These are phyloP conservation scores for Fusarium veterinarium DNA, from an alignment of 2,329 filamentous ascomycete genomes.

Conservation along the genomic window DNA sequence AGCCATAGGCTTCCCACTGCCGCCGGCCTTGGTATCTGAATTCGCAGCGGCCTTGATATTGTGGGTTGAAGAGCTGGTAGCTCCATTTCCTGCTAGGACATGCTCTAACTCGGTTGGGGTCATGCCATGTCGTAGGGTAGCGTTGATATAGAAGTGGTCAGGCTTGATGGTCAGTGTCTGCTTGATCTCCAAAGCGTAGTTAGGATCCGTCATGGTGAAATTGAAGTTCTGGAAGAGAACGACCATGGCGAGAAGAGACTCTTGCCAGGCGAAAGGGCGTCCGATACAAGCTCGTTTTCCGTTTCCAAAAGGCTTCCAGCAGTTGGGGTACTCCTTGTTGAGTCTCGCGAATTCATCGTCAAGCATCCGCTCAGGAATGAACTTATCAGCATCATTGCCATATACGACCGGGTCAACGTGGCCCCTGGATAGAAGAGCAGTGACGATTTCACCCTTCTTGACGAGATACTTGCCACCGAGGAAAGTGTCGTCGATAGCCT, in stretches of 20 bases:
- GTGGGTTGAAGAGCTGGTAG: constrained; percentile 5
- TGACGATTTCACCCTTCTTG: constrained; percentile 61
- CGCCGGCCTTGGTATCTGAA: background rate
- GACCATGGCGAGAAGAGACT: constrained; percentile 70
- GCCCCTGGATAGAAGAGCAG: constrained; percentile 61
- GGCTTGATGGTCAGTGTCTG: constrained; percentile 72
- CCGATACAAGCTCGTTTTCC: constrained; percentile 79
- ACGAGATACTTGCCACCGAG: constrained; percentile 72
- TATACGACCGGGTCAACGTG: constrained; percentile 74
- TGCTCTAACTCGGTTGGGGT: constrained; percentile 60
- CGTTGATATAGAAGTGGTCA: constrained; percentile 71
- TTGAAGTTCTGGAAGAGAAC: constrained; percentile 79
- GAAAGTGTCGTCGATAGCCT: constrained; percentile 64
- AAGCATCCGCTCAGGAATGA: constrained; percentile 78
- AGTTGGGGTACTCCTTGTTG: constrained; percentile 69
- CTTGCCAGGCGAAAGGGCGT: constrained; percentile 79
- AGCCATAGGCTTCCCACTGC: constrained; percentile 61
- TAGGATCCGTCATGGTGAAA: constrained; percentile 68
- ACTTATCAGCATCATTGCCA: constrained; percentile 73
- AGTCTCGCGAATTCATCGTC: constrained; percentile 73
- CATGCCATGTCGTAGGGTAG: constrained; percentile 62
- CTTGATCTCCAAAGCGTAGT: constrained; percentile 66
- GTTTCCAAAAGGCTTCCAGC: constrained; percentile 81
- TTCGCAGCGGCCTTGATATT: constrained; percentile 10
- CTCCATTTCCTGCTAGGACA: constrained; percentile 49